Evolutionary conservation across 176 grass and related monocot genomes (phyloP), one percentile per base, ranked within the genome.

Genomic region (Luzula sylvatica): DNA sequence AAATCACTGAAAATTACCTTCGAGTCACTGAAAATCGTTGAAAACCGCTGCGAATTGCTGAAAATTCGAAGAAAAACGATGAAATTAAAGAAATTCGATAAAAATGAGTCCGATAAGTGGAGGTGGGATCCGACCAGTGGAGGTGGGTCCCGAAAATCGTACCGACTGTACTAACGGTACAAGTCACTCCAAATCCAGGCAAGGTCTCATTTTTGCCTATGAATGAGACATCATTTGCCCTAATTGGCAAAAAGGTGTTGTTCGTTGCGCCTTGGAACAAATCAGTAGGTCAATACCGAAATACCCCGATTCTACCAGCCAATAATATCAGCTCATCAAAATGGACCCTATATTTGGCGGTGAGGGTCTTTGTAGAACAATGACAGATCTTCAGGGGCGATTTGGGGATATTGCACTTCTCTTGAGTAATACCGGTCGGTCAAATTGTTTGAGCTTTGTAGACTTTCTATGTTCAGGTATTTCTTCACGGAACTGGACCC

Each of bases 221-320:
- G 92, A 55, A 56, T 99, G 86, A 20, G 93, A 85, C 93, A 99
- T 99, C 72, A 83, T 78, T 77, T 99, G 86, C 42, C 93, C 93
- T 71, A 99, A 85, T 53, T 79, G 60, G 54, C 76, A 78, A 71
- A 99, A 92, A 77, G 86, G 93, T 40, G 76, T 41, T 78, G 54
- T 61, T 55, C 13, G 75, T 74, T 28, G 65, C 78, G 77, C 68
- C 82, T 24, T 38, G 72, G 65, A 75, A 58, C 45, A 58, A 28
- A 99, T 81, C 49, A 78, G 69, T 53, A 99, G 82, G 71, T 99
- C 82, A 46, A 99, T 92, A 69, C 93, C 93, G 69, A 99, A 99
- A 76, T 80, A 99, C 53, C 81, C 63, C 44, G 93, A 75, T 65
- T 99, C 93, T 86, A 99, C 93, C 93, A 99, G 24, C 72, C 65